Conservation (phyloP, 352 stramenopile species). For the Phytophthora pinifolia region DNA sequence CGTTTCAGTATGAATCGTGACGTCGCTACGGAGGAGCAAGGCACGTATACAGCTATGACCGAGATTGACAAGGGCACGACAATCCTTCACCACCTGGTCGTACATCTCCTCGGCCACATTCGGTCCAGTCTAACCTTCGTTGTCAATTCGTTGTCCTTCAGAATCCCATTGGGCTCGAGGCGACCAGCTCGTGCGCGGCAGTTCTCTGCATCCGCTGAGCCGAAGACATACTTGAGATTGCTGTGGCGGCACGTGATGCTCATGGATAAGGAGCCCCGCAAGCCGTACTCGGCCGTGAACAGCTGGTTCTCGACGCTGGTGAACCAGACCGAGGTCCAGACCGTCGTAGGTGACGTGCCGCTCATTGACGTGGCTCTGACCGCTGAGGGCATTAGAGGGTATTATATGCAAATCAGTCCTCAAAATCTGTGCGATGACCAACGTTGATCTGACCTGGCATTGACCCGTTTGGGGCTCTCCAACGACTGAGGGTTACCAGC, state of each 20-base stretch:
- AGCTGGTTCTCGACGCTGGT: constrained; percentile 94
- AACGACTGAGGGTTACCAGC: no score
- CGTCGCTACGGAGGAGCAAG: no score
- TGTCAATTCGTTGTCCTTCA: constrained; percentile 90
- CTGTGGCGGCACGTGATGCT: constrained; percentile 85
- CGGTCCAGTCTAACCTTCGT: constrained; percentile 74
- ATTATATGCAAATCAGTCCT: no score
- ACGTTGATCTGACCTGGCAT: no score
- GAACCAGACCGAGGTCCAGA: constrained; percentile 93
- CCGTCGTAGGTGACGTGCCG: constrained; percentile 90
- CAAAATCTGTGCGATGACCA: no score
- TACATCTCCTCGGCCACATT: constrained; percentile 82
- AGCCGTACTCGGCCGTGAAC: constrained; percentile 84
- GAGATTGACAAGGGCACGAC: no score
- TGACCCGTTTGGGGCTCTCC: no score
- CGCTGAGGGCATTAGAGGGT: constrained; percentile 59
- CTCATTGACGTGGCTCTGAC: constrained; percentile 76
- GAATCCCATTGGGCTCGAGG: constrained; percentile 83
- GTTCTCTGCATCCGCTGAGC: constrained; percentile 75
- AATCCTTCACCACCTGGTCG: constrained; percentile 85
- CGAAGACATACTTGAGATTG: constrained; percentile 88
- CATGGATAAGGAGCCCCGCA: constrained; percentile 89
- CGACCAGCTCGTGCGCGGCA: constrained; percentile 74
- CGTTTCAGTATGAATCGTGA: no score
- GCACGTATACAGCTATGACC: no score